A percentile compares a stretch with the other conserved stretches of the same genome.
Conservation (phyloP, 805 yeast genomes). For the Naumovozyma castellii region DNA sequence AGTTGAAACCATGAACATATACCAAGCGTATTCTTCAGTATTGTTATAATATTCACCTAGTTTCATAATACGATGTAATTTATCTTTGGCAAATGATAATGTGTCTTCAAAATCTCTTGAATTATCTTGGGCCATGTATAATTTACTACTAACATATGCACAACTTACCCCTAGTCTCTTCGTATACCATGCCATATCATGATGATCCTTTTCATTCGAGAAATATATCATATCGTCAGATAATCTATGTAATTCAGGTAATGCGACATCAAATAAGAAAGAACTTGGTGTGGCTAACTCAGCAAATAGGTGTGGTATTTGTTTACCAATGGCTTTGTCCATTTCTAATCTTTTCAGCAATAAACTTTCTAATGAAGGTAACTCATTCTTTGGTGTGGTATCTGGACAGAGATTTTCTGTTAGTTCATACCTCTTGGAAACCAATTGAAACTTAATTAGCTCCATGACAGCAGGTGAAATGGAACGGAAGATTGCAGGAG, state of each 20-base stretch:
- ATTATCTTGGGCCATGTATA: conserved; percentile 70
- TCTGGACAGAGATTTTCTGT: conserved; percentile 29
- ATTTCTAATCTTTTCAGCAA: conserved; percentile 40
- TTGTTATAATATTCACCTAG: conserved; percentile 54
- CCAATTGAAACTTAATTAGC: conserved; percentile 47
- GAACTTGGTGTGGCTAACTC: conserved; percentile 53
- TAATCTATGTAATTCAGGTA: conserved; percentile 61
- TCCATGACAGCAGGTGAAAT: conserved; percentile 32
- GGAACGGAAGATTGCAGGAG: conserved; percentile 26
- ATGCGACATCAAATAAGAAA: conserved; percentile 41
- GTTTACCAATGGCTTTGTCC: conserved; percentile 31
- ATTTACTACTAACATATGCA: conserved; percentile 64
- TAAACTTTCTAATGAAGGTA: conserved; percentile 34
- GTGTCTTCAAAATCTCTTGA: conserved; percentile 51
- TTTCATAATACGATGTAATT: conserved; percentile 42
- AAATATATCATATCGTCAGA: conserved; percentile 76
- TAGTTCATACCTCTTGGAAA: conserved; percentile 39
- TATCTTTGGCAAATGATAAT: conserved; percentile 49
- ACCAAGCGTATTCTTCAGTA: conserved; percentile 68
- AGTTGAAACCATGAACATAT: conserved; percentile 49
- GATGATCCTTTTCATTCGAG: conserved; percentile 65
- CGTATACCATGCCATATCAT: conserved; percentile 88
- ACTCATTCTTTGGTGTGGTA: conserved; percentile 16
- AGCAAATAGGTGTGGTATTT: conserved; percentile 37
- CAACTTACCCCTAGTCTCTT: conserved; percentile 64